A percentile compares a stretch with the other conserved stretches of the same genome.
Evolutionary conservation across 2,329 filamentous ascomycete species (phyloP).

Genomic region (Penicillium sclerotiorum): DNA sequence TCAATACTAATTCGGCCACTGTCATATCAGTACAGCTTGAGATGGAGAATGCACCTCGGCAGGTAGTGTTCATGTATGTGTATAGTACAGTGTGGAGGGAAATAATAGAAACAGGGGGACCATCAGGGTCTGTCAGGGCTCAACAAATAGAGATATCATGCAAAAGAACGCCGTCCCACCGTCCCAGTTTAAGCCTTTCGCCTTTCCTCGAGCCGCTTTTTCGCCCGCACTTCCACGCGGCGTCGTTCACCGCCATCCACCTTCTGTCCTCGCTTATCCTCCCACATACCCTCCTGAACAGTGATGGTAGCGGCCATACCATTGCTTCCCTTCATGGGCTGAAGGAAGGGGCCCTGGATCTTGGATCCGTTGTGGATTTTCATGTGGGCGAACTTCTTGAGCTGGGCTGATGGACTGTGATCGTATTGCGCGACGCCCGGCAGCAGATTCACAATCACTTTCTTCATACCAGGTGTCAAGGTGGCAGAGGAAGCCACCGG

Average conservation of each 20-base stretch:
- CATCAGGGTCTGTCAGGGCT: slow-evolving; percentile 7
- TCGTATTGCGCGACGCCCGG: slow-evolving; percentile 59
- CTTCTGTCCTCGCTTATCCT: slow-evolving; percentile 82
- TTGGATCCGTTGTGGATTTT: slow-evolving; percentile 67
- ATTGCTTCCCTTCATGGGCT: slow-evolving; percentile 64
- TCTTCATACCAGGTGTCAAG: slow-evolving; percentile 57
- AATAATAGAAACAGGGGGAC: slow-evolving; percentile 12
- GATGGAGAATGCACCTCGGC: too few relatives aligned
- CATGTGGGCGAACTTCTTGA: slow-evolving; percentile 65
- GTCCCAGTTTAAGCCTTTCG: slow-evolving; percentile 55
- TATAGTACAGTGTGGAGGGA: slow-evolving; percentile 25
- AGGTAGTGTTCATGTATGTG: slow-evolving; percentile 2
- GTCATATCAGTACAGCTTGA: too few relatives aligned
- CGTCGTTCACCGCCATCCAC: slow-evolving; percentile 95
- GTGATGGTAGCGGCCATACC: slow-evolving; percentile 66
- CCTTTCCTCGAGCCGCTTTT: slow-evolving; percentile 77
- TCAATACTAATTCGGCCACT: too few relatives aligned
- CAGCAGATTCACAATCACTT: slow-evolving; percentile 63
- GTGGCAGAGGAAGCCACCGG: slow-evolving; percentile 57
- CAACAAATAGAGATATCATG: slow-evolving; percentile 20
- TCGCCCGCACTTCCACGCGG: slow-evolving; percentile 80
- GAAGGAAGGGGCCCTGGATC: slow-evolving; percentile 75
- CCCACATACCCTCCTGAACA: slow-evolving; percentile 89
- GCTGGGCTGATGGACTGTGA: slow-evolving; percentile 43
- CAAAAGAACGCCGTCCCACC: slow-evolving; percentile 18